These are phyloP conservation scores for Dicorynia guianensis DNA, from an alignment of 306 rosid species.

Conservation along the genomic window DNA sequence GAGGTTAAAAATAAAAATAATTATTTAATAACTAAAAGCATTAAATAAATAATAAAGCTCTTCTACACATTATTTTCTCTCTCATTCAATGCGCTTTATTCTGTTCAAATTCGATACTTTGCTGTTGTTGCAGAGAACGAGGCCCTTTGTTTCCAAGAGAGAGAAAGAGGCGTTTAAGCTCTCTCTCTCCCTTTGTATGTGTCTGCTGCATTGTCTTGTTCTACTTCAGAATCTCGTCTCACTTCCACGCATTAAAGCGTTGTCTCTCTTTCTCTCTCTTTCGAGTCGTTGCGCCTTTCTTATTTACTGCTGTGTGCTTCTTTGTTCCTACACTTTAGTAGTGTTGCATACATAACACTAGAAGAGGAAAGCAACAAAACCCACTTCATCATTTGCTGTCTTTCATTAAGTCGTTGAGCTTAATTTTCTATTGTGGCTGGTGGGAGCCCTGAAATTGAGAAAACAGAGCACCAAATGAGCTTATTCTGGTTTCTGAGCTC, in stretches of 20 bases:
- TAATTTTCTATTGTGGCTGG: not conserved
- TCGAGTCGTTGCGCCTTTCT: slow-evolving; percentile 48
- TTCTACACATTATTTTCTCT: slow-evolving; percentile 35
- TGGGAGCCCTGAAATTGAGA: slow-evolving; percentile 22
- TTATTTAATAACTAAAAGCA: slow-evolving; percentile 14
- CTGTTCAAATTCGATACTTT: slow-evolving; percentile 89
- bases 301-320: slow-evolving; percentile 53
- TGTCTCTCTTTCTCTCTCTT: slow-evolving; percentile 47
- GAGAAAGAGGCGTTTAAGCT: slow-evolving; percentile 51
- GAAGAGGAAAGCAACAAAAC: slow-evolving; percentile 38
- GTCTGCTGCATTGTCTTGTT: slow-evolving; percentile 90
- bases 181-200: slow-evolving; percentile 48
- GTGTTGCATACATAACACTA: slow-evolving; percentile 42
- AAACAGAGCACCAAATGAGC: slow-evolving; percentile 26
- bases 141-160: slow-evolving; percentile 70
- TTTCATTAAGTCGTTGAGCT: slow-evolving; percentile 26
- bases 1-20: slow-evolving; percentile 39
- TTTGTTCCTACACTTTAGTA: slow-evolving; percentile 45
- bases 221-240: slow-evolving; percentile 84
- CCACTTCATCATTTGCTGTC: slow-evolving; percentile 40
- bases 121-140: slow-evolving; percentile 86
- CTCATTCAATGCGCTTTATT: slow-evolving; percentile 65
- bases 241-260: slow-evolving; percentile 79
- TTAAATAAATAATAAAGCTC: slow-evolving; percentile 40
- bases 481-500: slow-evolving; percentile 41